A percentile compares a stretch with the other conserved stretches of the same genome.
phyloP scores from a whole-genome alignment of 495 filamentous ascomycete genomes.

The Penicillium psychrofluorescens region DNA sequence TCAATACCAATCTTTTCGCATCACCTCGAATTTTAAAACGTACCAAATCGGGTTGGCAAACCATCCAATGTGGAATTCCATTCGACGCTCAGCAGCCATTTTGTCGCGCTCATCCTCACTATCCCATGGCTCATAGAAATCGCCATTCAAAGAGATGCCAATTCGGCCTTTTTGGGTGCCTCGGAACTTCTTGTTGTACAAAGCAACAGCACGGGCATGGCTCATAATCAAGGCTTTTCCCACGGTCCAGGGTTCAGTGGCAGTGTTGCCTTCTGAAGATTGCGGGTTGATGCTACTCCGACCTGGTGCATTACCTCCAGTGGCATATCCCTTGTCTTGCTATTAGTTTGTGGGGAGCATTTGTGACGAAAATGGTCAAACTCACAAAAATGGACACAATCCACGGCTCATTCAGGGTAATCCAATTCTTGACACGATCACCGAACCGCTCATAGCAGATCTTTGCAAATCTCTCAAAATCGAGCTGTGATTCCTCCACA shows the following conservation, averaged over 20 bases:
- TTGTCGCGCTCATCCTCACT: conserved; percentile 20
- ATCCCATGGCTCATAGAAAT: conserved; percentile 41
- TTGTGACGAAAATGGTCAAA: background rate
- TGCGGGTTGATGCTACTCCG: conserved; percentile 9
- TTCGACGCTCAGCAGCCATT: conserved; percentile 30
- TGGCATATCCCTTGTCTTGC: conserved; percentile 5
- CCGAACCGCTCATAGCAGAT: conserved; percentile 30
- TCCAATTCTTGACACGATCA: conserved; percentile 39
- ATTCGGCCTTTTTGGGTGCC: conserved; percentile 16
- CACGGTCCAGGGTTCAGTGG: conserved; percentile 35
- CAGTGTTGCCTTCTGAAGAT: conserved; percentile 19
- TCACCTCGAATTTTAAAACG: background rate
- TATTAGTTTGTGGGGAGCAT: background rate
- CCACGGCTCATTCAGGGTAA: conserved; percentile 43
- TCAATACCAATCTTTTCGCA: conserved; percentile 2
- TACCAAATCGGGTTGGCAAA: conserved; percentile 56
- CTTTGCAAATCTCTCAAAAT: conserved; percentile 35
- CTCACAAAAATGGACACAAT: conserved; percentile 31
- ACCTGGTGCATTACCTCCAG: conserved; percentile 10
- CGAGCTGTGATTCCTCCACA: conserved; percentile 28
- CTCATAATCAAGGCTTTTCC: conserved; percentile 32
- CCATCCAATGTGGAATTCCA: conserved; percentile 42
- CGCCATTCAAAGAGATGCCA: conserved; percentile 35
- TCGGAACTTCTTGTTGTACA: conserved; percentile 31
- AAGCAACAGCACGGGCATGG: conserved; percentile 29